phyloP scores from a whole-genome alignment of 2,329 filamentous ascomycete species.

The Colletotrichum sp. region DNA sequence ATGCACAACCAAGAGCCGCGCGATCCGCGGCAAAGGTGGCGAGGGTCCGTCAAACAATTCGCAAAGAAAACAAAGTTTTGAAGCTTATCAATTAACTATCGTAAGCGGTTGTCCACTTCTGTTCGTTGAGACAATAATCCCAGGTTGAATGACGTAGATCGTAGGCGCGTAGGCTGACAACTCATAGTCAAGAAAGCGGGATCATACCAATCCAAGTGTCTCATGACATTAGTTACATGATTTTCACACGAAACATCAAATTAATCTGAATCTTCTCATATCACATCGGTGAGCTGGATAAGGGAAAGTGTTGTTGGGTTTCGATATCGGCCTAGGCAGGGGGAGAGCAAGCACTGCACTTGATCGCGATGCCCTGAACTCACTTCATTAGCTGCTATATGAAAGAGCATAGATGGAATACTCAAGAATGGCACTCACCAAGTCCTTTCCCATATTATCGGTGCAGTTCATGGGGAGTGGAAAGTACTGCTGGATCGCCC shows the following conservation, averaged over 20 bases:
- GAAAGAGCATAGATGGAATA: not conserved
- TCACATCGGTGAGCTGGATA: not conserved
- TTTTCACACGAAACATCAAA: not conserved
- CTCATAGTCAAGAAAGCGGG: not conserved
- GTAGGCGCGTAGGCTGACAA: not conserved
- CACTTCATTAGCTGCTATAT: not conserved
- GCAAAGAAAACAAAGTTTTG: not conserved
- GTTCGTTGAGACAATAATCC: not conserved
- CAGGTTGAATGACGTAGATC: not conserved
- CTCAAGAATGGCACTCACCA: not conserved
- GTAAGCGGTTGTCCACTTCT: not conserved
- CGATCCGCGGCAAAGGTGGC: not conserved
- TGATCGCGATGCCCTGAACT: not conserved
- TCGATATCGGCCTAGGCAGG: not conserved
- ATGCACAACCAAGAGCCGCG: not conserved
- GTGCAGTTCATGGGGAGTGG: not conserved
- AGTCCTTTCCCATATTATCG: not conserved
- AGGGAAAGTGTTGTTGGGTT: not conserved
- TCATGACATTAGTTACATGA: not conserved
- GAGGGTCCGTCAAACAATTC: not conserved
- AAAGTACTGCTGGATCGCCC: constrained; percentile 17
- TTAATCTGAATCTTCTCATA: not conserved
- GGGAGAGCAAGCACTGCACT: not conserved
- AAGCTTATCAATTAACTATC: not conserved
- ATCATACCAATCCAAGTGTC: not conserved